Evolutionary conservation across 345 rosid genomes (phyloP), one percentile per base, ranked within the genome.

Genomic region (Eucalyptus erythrocorys): DNA sequence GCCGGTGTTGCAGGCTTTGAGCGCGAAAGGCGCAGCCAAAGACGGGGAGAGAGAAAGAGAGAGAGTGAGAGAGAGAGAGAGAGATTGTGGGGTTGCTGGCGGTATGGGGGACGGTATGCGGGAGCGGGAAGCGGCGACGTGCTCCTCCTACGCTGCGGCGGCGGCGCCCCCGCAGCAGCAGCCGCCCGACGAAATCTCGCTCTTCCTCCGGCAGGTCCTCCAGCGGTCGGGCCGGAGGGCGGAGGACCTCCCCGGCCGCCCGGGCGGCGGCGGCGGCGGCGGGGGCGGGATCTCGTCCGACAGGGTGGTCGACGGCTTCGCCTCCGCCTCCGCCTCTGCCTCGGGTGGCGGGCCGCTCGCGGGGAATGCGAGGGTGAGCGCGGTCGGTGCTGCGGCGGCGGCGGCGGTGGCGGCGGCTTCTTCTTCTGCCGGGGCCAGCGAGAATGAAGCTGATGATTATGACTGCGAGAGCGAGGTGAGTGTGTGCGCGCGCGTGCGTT

Each of bases 391-490:
- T 49, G 93, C 89, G 80, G 80, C 42, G 2, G 88, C 89, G 49
- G 93, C 50, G 50, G 51, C 51, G 47, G 47, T 13, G 21, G 93
- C 89, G 80, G 81, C 90, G 85, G 88, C 80, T 42, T 92, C 87
- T 85, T 87, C 89, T 88, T 90, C 92, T 3, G 68, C 43, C 6
- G 87, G 61, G 45, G 87, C 64, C 48, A 92, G 95, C 48, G 97
- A 92, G 88, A 95, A 93, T 37, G 97, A 95, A 55, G 90, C 93
- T 30, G 96, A 95, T 79, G 98, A 94, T 89, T 93, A 93, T 87
- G 98, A 97, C 32, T 93, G 94, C 43, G 96, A 95, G 90, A 96
- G 98, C 92, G 99, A 95, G 98, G 99, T 95, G 88, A 61, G 40
- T 26, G 55, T 17, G 55, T 40, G 55, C 6, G 59, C 10, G 26